These are phyloP conservation scores for Fusarium staphyleae DNA, from an alignment of 2,329 filamentous ascomycete genomes.

Conservation along the genomic window DNA sequence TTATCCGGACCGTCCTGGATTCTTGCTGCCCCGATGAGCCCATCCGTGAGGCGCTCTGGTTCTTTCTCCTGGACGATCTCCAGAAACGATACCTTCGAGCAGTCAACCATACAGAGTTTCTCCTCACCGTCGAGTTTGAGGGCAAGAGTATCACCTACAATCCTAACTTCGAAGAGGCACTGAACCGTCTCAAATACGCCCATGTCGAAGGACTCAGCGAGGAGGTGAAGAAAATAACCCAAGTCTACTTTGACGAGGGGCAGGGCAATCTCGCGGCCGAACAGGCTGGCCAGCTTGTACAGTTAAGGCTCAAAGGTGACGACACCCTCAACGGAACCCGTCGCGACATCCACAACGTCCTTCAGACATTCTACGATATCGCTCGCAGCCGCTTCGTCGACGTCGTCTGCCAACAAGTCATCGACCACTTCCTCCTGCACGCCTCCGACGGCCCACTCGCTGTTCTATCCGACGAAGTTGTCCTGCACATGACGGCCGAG, in stretches of 20 bases:
- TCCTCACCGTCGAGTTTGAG: slow-evolving; percentile 50
- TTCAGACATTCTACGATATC: slow-evolving; percentile 68
- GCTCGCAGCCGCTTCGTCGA: slow-evolving; percentile 69
- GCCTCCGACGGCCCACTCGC: slow-evolving; percentile 58
- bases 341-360: slow-evolving; percentile 65
- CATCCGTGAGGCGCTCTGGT: slow-evolving; percentile 53
- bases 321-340: slow-evolving; percentile 46
- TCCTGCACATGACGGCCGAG: slow-evolving; percentile 55
- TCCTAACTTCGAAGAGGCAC: slow-evolving; percentile 7
- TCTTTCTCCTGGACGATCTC: slow-evolving; percentile 56
- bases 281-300: background rate
- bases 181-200: background rate
- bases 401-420: slow-evolving; percentile 64
- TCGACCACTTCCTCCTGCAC: slow-evolving; percentile 60
- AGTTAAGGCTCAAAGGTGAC: background rate
- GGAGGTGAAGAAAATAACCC: background rate
- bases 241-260: background rate
- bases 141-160: slow-evolving; percentile 38
- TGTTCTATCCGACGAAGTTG: slow-evolving; percentile 59
- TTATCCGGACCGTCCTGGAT: slow-evolving; percentile 54
- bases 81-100: slow-evolving; percentile 54
- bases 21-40: slow-evolving; percentile 52
- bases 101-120: slow-evolving; percentile 56
- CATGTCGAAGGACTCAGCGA: background rate
- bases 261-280: no score